A percentile compares a stretch with the other conserved stretches of the same genome.
Conservation (phyloP, 805 yeast species). For the Lipomyces japonicus region DNA sequence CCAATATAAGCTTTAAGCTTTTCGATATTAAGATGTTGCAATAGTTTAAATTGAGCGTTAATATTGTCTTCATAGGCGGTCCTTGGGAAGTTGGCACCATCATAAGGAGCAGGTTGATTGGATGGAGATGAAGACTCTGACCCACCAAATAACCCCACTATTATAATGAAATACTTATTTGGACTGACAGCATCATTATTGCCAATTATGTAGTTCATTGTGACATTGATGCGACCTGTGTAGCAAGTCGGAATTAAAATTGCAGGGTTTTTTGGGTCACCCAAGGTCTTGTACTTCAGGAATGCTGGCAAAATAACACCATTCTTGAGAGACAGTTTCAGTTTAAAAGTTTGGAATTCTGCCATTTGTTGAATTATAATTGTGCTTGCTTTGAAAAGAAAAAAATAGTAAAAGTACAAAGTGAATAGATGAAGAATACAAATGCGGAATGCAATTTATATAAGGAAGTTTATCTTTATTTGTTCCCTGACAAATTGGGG, state of each 20-base stretch:
- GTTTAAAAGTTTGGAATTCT: slow-evolving; percentile 22
- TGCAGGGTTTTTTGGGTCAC: slow-evolving; percentile 29
- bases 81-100: slow-evolving; percentile 28
- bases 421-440: too few species aligned
- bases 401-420: too few species aligned
- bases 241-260: slow-evolving; percentile 27
- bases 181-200: slow-evolving; percentile 24
- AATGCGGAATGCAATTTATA: too few species aligned
- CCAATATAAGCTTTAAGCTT: slow-evolving; percentile 27
- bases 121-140: slow-evolving; percentile 29
- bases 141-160: slow-evolving; percentile 28
- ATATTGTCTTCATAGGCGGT: slow-evolving; percentile 29
- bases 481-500: too few species aligned
- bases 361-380: too few species aligned
- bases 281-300: slow-evolving; percentile 28
- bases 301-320: slow-evolving; percentile 26
- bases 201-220: slow-evolving; percentile 21
- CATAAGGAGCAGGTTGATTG: slow-evolving; percentile 27
- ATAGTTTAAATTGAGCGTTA: slow-evolving; percentile 23
- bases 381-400: too few species aligned
- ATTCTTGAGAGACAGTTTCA: slow-evolving; percentile 25
- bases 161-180: slow-evolving; percentile 25
- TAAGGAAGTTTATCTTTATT: too few species aligned
- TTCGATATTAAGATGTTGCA: slow-evolving; percentile 23
- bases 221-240: slow-evolving; percentile 26